Conservation (phyloP, 345 rosid species). For the Hevea brasiliensis region DNA sequence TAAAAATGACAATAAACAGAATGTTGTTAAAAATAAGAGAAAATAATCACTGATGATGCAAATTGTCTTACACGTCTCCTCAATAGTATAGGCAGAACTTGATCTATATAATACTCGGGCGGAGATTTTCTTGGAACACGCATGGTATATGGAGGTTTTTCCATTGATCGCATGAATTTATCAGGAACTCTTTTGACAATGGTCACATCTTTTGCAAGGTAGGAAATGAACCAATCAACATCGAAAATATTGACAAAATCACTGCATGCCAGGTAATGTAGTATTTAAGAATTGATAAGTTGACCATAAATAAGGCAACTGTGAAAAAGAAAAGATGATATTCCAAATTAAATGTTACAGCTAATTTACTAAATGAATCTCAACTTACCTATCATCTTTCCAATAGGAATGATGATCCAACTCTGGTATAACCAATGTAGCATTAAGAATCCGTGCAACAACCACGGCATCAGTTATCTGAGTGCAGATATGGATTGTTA, state of each 20-base stretch:
- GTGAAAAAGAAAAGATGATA: neutral
- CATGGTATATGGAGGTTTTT: constrained; percentile 94
- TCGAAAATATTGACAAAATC: constrained; percentile 88
- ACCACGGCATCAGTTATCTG: constrained; percentile 99
- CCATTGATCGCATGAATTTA: constrained; percentile 87
- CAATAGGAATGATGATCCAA: constrained; percentile 95
- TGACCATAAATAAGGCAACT: neutral
- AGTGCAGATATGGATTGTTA: constrained; percentile 15
- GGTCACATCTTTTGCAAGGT: constrained; percentile 86
- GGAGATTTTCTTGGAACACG: constrained; percentile 97
- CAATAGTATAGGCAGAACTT: constrained; percentile 82
- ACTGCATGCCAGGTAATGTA: constrained; percentile 50
- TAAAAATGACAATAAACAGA: neutral
- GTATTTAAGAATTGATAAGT: neutral
- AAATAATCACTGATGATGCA: constrained; percentile 11
- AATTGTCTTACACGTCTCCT: constrained; percentile 68
- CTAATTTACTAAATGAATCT: constrained; percentile 2
- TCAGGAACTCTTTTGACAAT: constrained; percentile 94
- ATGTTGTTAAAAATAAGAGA: neutral
- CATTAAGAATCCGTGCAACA: constrained; percentile 92
- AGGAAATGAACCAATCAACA: constrained; percentile 86
- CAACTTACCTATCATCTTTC: constrained; percentile 86
- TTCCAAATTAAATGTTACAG: neutral
- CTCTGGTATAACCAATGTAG: constrained; percentile 91
- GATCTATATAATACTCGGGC: constrained; percentile 91